Conservation (phyloP, 1,284 basidiomycete genomes). For the Leccinum angustisporum region DNA sequence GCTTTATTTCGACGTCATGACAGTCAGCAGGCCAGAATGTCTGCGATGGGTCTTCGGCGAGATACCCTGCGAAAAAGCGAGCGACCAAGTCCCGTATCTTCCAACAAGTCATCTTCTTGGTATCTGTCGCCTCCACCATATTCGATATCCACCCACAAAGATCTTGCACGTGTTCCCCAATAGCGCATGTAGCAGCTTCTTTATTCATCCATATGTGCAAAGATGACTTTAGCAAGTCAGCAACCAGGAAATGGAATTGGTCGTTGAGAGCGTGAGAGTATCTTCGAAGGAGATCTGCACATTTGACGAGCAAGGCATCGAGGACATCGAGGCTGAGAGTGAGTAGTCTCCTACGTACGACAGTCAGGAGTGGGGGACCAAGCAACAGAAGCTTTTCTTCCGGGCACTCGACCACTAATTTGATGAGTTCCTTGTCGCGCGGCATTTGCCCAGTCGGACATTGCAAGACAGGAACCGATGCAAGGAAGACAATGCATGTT, state of each 20-base stretch:
- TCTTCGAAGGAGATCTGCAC: slow-evolving; percentile 52
- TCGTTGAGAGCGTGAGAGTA: slow-evolving; percentile 64
- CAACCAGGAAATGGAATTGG: slow-evolving; percentile 50
- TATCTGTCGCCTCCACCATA: slow-evolving; percentile 36
- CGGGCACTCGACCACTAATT: slow-evolving; percentile 55
- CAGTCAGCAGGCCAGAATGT: slow-evolving; percentile 46
- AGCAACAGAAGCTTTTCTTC: slow-evolving; percentile 57
- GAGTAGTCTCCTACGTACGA: slow-evolving; percentile 55
- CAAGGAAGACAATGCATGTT: slow-evolving; percentile 55
- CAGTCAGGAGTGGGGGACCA: slow-evolving; percentile 55
- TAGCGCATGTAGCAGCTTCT: slow-evolving; percentile 37
- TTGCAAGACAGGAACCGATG: slow-evolving; percentile 59
- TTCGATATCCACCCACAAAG: slow-evolving; percentile 57
- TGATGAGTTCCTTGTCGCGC: slow-evolving; percentile 63
- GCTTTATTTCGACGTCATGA: slow-evolving; percentile 30
- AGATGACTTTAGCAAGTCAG: slow-evolving; percentile 69
- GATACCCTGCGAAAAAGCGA: slow-evolving; percentile 66
- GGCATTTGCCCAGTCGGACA: slow-evolving; percentile 55
- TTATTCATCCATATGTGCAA: slow-evolving; percentile 61
- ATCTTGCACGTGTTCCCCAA: slow-evolving; percentile 45
- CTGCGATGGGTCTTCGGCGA: slow-evolving; percentile 59
- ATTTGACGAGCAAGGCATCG: slow-evolving; percentile 51
- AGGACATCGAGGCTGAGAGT: slow-evolving; percentile 52
- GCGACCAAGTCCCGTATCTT: slow-evolving; percentile 63
- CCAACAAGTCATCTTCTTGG: slow-evolving; percentile 59